Evolutionary conservation across 371 early-diverging fungal genomes (phyloP).

Genomic region (Phascolomyces articulosus): DNA sequence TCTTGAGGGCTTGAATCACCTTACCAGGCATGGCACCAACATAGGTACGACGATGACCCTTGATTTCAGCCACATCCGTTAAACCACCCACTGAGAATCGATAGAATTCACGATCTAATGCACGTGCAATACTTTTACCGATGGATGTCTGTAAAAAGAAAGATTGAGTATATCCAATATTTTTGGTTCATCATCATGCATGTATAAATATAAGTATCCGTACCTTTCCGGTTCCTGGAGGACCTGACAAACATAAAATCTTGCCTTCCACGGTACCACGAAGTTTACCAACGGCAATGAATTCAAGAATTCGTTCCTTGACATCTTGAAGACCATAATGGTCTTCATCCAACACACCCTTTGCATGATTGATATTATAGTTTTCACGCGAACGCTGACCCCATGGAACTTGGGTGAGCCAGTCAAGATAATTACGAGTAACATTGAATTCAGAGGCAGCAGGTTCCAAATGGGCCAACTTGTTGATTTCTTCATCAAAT

Average conservation of each 20-base stretch:
- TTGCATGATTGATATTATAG: slow-evolving; percentile 85
- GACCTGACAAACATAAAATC: slow-evolving; percentile 95
- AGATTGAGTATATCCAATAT: too few species aligned
- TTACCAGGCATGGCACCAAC: slow-evolving; percentile 99
- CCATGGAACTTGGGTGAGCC: slow-evolving; percentile 98
- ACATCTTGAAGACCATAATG: slow-evolving; percentile 99
- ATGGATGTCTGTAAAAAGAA: slow-evolving; percentile 74
- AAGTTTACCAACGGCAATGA: slow-evolving; percentile 97
- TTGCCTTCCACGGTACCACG: slow-evolving; percentile 95
- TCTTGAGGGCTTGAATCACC: slow-evolving; percentile 96
- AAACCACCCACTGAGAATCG: slow-evolving; percentile 97
- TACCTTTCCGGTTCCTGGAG: slow-evolving; percentile 94
- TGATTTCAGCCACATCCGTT: slow-evolving; percentile 97
- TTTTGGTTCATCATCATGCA: too few species aligned
- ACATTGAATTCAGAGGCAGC: slow-evolving; percentile 97
- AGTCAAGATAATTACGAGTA: slow-evolving; percentile 96
- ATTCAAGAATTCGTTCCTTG: slow-evolving; percentile 97
- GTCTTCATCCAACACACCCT: slow-evolving; percentile 90
- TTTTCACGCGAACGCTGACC: slow-evolving; percentile 88
- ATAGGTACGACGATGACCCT: slow-evolving; percentile 98
- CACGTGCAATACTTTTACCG: slow-evolving; percentile 95
- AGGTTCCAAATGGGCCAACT: slow-evolving; percentile 93
- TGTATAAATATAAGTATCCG: too few species aligned
- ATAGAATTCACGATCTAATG: slow-evolving; percentile 92
- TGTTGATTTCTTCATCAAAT: slow-evolving; percentile 96